Base-by-base conservation (phyloP, 2,329 filamentous ascomycete species). In the Bipolaris bicolor region DNA sequence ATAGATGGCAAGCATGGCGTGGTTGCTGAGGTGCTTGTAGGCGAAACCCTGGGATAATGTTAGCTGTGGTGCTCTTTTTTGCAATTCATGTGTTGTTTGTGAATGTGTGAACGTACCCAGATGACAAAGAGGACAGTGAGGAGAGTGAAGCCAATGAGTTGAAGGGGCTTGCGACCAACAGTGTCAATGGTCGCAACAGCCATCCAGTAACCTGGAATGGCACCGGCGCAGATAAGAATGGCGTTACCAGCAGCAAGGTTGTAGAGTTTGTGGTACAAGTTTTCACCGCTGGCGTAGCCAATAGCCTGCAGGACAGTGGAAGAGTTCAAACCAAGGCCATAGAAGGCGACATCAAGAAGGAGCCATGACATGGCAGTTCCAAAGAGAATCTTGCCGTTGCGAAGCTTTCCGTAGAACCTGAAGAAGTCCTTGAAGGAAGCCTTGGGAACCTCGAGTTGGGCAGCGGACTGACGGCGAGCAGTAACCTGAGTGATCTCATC, bases 341-440 rank as follows among this genome's bases (percentile, higher is more conserved):
- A 78, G 62, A 79, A 78, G 71, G 82, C 82, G 39, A 85, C 81
- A 70, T 93, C 90, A 51, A 91, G 71, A 1, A 75, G 54, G 1
- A 75, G 67, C 91, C 91, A 96, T 2, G 91, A 94, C 39, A 89
- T 88, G 11, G 90, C 89, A 11, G 90, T 94, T n/a, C 90, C 90
- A 40, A 92, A 80, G 0, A 92, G 84, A 26, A 92, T 83, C 71
- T 88, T 86, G 52, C 84, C 86, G 72, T 94, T 88, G 79, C 87
- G 90, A 81, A 84, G 86, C 70, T 88, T 84, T 56, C 81, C 74
- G 76, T 92, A 94, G 79, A 94, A 88, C 33, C 75, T 76, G 76
- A 80, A 73, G 79, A 95, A 95, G 77, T 96, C 91, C 18, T 68
- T 62, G 82, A 85, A 91, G 63, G 87, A 87, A 36, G 90, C 89